Evolutionary conservation across 257 asterid species (phyloP), one percentile per base, ranked within the genome.

Genomic region (Ballota nigra): DNA sequence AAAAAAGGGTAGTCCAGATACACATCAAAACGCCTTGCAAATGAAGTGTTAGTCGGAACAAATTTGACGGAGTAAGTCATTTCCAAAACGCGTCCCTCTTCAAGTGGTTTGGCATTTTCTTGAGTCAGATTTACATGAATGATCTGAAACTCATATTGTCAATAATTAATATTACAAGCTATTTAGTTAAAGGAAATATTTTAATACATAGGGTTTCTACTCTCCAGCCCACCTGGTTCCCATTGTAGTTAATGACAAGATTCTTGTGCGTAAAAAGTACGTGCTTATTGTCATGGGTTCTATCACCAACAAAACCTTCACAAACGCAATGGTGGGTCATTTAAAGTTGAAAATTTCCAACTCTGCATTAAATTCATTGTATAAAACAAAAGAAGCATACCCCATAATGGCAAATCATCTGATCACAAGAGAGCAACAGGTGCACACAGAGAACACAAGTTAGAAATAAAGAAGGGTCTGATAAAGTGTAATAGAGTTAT

Each of bases 381-480:
- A 52, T 24, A 62, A 9, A 9, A 65, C 31, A 40, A 7, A 53
- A 52, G 52, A 26, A 57, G 36, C 86, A 71, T 89, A 89, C 96
- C 96, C 96, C 96, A 89, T 12, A 89, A 74, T 22, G 96, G 96
- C 82, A 89, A 74, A 83, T 84, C 94, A 75, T 89, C 96, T 87
- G 88, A 82, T 73, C 60, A 65, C 66, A 53, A 69, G 73, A 8
- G 67, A 70, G 66, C 73, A 78, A 75, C 69, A 73, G 10, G 28
- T 8, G 63, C 41, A 68, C 38, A 70, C 13, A 66, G n/a, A 74
- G 71, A 80, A 78, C 78, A 55, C 63, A 24, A 75, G 84, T 79
- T 68, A 75, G 85, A 75, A 69, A 65, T 57, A 63, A 58, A 43
- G 36, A 40, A 57, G 24, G 61, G 66, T 52, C 16, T 34, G n/a